Base-by-base conservation (phyloP, 306 rosid genomes). In the Carpinus viminea region DNA sequence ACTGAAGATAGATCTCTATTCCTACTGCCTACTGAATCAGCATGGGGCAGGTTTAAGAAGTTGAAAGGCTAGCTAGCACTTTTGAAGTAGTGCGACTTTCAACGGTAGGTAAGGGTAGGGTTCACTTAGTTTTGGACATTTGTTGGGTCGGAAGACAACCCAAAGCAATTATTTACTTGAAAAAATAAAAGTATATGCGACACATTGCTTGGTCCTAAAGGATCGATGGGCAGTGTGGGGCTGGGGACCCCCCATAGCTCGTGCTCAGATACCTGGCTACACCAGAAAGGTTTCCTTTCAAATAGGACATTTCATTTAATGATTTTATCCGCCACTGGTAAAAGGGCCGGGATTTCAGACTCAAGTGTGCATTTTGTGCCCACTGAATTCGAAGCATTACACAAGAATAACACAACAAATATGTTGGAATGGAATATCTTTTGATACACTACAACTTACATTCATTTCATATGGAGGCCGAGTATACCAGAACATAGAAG, bases 391-490 rank as follows among this genome's bases (percentile, higher is more conserved):
- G 12, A 38, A 66, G 72, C 72, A 18, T 68, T 68, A 17, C 15
- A 68, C 8, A 18, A 43, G 72, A 41, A 68, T 66, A 68, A 38
- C 18, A 66, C 8, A 21, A n/a, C 15, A 68, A 47, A 41, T 41
- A 17, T 9, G 51, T 18, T 16, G 7, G 7, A 68, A 56, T 74
- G 48, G 74, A 73, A 85, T 77, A 59, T 76, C 83, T 65, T 81
- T 62, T 36, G 31, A 12, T 55, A 70, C 26, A 75, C 66, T 78
- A 77, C 57, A 74, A 28, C 43, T 65, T 68, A 78, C 82, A 83
- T 72, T 74, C 74, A 73, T 53, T 64, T 82, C 84, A 76, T 21
- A 73, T 26, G 41, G 75, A 53, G 76, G 85, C 72, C 57, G 43
- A 78, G 48, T 21, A 83, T 62, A 73, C 54, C 79, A 55, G 4